Evolutionary conservation across 495 filamentous ascomycete species (phyloP), one percentile per base, ranked within the genome.

Genomic region (Podospora appendiculata): DNA sequence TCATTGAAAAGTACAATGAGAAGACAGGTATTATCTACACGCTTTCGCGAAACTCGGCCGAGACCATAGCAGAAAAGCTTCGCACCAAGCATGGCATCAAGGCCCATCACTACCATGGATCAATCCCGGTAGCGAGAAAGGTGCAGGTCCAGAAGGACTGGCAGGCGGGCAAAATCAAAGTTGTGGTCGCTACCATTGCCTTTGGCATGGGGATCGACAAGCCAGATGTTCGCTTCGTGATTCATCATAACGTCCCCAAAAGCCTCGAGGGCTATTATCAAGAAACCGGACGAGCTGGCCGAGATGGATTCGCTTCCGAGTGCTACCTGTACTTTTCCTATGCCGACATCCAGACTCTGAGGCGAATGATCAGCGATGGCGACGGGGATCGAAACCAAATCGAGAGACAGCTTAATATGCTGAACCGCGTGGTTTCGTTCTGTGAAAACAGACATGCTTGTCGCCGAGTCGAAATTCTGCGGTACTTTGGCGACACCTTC

Each of bases 141-240:
- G 66, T 70, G 1, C 49, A 75, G 6, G 75, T 90, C 6, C 94
- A 96, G 62, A 78, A 77, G 50, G 59, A 81, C 4, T 99, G 93
- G 93, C 94, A 97, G 63, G 63, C 66, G 18, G 88, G 90, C 3
- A 70, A 71, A 53, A 78, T 81, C 55, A 84, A 95, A 53, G 89
- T 99, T 35, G 92, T 99, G 19, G 93, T 99, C 32, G 94, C 93
- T n/a, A 99, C 93, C 0, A 96, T 97, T 66, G 93, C 93, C 32
- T 98, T 98, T 64, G 93, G 93, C 9, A 98, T 98, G 93, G 93
- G 93, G 13, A 97, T 98, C 50, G 93, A 98, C 70, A 98, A 98
- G 66, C 78, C 90, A 0, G 85, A 98, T 65, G 92, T 98, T 38
- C 87, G 93, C 11, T 96, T 91, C 58, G 90, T 98, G 40, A 90